Percentiles rank a stretch among this genome's conserved stretches.
Evolutionary conservation across 2,329 filamentous ascomycete species (phyloP).

Genomic region (Trichoderma sp.): DNA sequence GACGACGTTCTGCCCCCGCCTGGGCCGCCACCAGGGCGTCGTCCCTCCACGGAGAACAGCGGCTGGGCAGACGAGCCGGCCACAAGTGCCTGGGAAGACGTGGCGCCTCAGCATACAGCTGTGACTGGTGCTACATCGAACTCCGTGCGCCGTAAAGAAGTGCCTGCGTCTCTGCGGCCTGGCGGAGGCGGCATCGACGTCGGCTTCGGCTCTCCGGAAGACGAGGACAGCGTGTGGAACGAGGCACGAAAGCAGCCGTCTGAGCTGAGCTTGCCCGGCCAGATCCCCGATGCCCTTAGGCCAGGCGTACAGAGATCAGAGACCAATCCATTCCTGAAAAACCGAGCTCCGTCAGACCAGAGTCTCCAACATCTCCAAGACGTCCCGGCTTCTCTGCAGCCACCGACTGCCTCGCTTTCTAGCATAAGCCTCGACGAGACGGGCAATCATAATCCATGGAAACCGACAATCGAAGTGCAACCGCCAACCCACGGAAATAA

Average conservation of each 20-base stretch:
- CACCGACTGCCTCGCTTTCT: constrained; percentile 46
- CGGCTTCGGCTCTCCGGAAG: constrained; percentile 31
- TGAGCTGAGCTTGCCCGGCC: constrained; percentile 25
- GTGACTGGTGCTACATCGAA: background rate
- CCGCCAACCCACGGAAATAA: constrained; percentile 5
- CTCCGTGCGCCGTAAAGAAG: constrained; percentile 27
- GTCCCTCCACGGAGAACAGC: background rate
- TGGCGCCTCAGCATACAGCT: constrained; percentile 16
- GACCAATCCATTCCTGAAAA: constrained; percentile 60
- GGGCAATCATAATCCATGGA: constrained; percentile 45
- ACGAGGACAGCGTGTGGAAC: constrained; percentile 41
- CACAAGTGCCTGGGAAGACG: constrained; percentile 24
- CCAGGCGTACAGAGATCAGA: constrained; percentile 44
- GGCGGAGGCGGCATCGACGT: constrained; percentile 34
- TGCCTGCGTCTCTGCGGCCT: constrained; percentile 42
- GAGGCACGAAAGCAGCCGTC: constrained; percentile 35
- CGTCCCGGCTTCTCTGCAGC: constrained; percentile 21
- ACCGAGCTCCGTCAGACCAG: constrained; percentile 43
- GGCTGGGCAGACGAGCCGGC: constrained; percentile 23
- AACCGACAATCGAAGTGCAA: constrained; percentile 35
- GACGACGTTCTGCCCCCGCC: constrained; percentile 7
- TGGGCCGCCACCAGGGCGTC: background rate
- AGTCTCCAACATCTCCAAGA: constrained; percentile 1
- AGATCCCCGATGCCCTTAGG: constrained; percentile 41
- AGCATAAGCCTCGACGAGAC: constrained; percentile 49